Evolutionary conservation across 345 rosid species (phyloP).

Genomic region (Gossypium ekmanianum): DNA sequence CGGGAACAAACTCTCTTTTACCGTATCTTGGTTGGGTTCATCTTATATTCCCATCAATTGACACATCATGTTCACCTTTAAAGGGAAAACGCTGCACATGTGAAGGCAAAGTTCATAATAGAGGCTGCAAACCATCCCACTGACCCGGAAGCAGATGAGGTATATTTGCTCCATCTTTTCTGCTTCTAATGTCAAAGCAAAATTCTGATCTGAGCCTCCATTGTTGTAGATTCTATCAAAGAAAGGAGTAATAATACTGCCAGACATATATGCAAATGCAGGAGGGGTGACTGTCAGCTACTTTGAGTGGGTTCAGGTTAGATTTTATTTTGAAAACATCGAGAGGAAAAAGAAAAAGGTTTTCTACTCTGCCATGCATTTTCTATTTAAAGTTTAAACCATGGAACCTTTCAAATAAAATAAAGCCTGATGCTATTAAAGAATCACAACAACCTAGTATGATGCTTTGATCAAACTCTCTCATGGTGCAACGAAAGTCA

Average conservation of each 20-base stretch:
- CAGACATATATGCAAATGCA: slow-evolving; percentile 95
- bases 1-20: no score
- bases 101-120: slow-evolving; percentile 87
- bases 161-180: slow-evolving; percentile 20
- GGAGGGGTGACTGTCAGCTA: slow-evolving; percentile 99
- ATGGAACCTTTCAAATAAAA: background rate
- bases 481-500: background rate
- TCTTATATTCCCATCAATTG: background rate
- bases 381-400: background rate
- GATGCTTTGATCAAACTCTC: background rate
- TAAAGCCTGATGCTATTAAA: background rate
- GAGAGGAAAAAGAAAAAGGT: background rate
- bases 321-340: background rate
- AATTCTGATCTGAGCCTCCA: slow-evolving; percentile 10
- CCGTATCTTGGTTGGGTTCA: background rate
- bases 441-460: background rate
- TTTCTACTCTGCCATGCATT: background rate
- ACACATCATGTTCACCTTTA: slow-evolving; percentile 1
- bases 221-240: slow-evolving; percentile 75
- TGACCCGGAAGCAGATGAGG: slow-evolving; percentile 99
- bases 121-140: slow-evolving; percentile 99
- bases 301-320: slow-evolving; percentile 98
- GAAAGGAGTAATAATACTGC: slow-evolving; percentile 91
- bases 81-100: slow-evolving; percentile 90
- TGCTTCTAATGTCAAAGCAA: background rate